Conservation (phyloP, 306 rosid genomes). For the Pyrus bretschneideri region DNA sequence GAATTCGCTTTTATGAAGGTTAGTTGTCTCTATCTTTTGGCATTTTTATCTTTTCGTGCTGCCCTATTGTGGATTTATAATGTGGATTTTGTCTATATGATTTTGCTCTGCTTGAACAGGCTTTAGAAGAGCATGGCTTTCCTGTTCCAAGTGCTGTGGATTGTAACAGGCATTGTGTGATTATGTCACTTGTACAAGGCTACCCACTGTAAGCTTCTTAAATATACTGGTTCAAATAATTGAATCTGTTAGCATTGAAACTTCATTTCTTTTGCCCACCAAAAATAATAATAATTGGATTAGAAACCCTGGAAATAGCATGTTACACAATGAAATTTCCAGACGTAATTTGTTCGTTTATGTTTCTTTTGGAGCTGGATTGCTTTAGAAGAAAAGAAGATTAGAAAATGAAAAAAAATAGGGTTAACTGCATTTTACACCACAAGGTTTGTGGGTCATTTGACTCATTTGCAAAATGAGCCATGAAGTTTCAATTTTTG, state of each 20-base stretch:
- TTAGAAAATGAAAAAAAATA: neutral
- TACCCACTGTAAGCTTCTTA: conserved; percentile 64
- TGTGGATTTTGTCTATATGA: conserved; percentile 7
- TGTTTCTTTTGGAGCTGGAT: neutral
- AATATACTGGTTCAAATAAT: neutral
- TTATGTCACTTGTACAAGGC: conserved; percentile 91
- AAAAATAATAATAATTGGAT: neutral
- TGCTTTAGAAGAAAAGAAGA: neutral
- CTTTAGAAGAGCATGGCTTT: conserved; percentile 74
- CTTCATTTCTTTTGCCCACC: neutral
- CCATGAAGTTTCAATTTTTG: no score
- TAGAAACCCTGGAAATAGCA: neutral
- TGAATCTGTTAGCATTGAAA: neutral
- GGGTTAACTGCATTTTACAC: no score
- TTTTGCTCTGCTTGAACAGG: conserved; percentile 40
- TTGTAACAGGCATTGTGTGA: conserved; percentile 78
- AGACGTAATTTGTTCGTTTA: neutral
- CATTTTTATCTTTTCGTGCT: neutral
- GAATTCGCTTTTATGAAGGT: conserved; percentile 97
- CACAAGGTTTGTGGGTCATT: no score
- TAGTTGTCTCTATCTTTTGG: neutral
- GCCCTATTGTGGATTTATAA: neutral
- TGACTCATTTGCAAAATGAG: no score
- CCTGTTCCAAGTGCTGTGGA: conserved; percentile 84
- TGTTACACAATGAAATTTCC: neutral